Evolutionary conservation across 2,329 filamentous ascomycete species (phyloP), one percentile per base, ranked within the genome.

Genomic region (Fusarium dimerum): DNA sequence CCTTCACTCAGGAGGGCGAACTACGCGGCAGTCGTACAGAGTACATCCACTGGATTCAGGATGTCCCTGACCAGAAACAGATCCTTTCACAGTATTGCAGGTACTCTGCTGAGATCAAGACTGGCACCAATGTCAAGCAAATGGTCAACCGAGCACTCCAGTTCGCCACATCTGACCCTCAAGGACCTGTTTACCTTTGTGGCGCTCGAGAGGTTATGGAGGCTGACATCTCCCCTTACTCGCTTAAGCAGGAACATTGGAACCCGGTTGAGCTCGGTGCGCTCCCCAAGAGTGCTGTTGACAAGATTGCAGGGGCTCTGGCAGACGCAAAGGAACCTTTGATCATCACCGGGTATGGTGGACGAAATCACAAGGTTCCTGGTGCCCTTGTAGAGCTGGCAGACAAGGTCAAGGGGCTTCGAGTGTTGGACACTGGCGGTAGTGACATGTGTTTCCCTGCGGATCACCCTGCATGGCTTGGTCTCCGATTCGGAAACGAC

Each of bases 11-110:
- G 30, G 88, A 92, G 62, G 89, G 89, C 15, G 89, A 93, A 71
- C 83, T 88, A 73, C 80, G 86, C 1, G 89, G 89, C 12, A 86
- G 81, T n/a, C 78, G 89, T 48, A 92, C 88, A 2, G 90, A 93
- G 71, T 92, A 90, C 68, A 92, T 92, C 61, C 89, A 93, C 69
- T 93, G 89, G 88, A 87, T 92, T 32, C 89, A 93, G 65, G 88
- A 93, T 70, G 87, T 92, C 3, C 89, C 87, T 0, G 88, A 93
- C 64, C 90, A 93, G 69, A 90, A 88, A 68, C 81, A 85, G 63
- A 92, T 96, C 53, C 76, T 96, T 4, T 77, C 83, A 0, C 91
- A 96, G 73, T 96, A 96, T 71, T 96, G 92, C 68, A 82, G 91
- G 10, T 96, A 94, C 66, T 76, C 86, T 0, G 90, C 80, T 4